Percentiles rank a stretch among this genome's conserved stretches.
Evolutionary conservation across 2,329 filamentous ascomycete species (phyloP).

Genomic region (Metarhizium brunneum): DNA sequence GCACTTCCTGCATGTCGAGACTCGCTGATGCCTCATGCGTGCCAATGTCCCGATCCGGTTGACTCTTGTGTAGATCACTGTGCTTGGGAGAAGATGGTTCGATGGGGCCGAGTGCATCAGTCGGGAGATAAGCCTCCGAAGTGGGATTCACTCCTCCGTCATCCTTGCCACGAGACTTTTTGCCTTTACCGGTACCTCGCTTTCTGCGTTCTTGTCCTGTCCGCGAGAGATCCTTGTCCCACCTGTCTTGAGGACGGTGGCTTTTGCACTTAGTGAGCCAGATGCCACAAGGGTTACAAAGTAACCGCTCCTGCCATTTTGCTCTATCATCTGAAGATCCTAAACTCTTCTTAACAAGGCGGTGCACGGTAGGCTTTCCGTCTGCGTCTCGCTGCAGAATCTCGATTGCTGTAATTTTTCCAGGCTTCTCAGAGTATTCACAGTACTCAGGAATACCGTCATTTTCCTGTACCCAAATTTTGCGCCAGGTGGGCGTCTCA

Average conservation of each 20-base stretch:
- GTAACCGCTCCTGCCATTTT: conserved; percentile 59
- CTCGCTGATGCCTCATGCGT: not conserved
- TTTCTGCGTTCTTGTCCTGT: conserved; percentile 43
- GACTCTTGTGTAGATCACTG: conserved; percentile 10
- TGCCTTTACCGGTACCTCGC: conserved; percentile 33
- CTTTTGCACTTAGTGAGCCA: conserved; percentile 85
- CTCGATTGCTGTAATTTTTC: conserved; percentile 66
- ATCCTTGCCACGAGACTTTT: conserved; percentile 40
- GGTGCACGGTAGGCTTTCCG: conserved; percentile 56
- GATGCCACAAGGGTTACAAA: conserved; percentile 94
- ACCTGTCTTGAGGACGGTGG: conserved; percentile 76
- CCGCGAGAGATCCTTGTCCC: conserved; percentile 57
- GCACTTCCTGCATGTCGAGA: conserved; percentile 9
- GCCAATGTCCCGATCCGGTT: not conserved
- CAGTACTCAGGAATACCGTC: conserved; percentile 60
- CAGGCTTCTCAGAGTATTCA: conserved; percentile 63
- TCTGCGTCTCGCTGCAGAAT: conserved; percentile 53
- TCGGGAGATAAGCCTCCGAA: conserved; percentile 45
- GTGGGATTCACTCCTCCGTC: conserved; percentile 34
- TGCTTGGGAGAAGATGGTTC: conserved; percentile 29
- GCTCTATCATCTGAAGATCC: conserved; percentile 53
- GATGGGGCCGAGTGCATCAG: conserved; percentile 40
- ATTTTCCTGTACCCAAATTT: conserved; percentile 74
- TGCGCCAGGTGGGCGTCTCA: conserved; percentile 92
- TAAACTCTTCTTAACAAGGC: conserved; percentile 69